Evolutionary conservation across 2,329 filamentous ascomycete species (phyloP).

Genomic region (Trichoderma citrinoviride): DNA sequence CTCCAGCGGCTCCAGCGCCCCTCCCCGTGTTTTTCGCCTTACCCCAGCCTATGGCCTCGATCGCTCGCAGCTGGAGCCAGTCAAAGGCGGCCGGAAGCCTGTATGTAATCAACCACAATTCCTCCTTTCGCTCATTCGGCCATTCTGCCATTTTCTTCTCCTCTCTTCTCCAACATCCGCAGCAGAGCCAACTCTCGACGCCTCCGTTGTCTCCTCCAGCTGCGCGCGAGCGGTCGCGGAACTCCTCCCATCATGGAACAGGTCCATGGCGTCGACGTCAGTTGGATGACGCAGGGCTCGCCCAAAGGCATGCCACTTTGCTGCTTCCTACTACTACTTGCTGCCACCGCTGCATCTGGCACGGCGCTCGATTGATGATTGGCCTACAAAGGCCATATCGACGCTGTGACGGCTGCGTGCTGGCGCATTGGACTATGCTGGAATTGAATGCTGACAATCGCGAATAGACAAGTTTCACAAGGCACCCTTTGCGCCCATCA

Average conservation of each 20-base stretch:
- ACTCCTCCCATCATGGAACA: constrained; percentile 64
- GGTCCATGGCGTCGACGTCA: constrained; percentile 79
- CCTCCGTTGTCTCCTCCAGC: background rate
- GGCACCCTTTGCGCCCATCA: constrained; percentile 30
- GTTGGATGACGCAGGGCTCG: constrained; percentile 81
- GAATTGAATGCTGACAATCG: background rate
- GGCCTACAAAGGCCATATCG: background rate
- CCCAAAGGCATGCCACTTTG: constrained; percentile 64
- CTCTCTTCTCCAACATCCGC: background rate
- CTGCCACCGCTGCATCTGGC: background rate
- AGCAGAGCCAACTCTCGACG: background rate
- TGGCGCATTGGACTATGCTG: background rate
- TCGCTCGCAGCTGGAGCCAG: constrained; percentile 18
- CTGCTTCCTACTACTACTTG: constrained; percentile 2
- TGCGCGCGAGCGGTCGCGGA: constrained; percentile 17
- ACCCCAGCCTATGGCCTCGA: constrained; percentile 20
- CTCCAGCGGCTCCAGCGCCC: background rate
- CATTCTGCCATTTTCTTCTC: background rate
- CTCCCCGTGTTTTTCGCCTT: constrained; percentile 15
- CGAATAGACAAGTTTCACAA: constrained; percentile 35
- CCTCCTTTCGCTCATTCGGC: constrained; percentile 8
- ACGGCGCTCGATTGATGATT: constrained; percentile 6
- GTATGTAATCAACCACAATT: constrained; percentile 4
- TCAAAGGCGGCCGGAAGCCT: constrained; percentile 1
- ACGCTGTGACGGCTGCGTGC: background rate